Conservation (phyloP, 2,329 filamentous ascomycete genomes). For the Cordyceps farinosa region DNA sequence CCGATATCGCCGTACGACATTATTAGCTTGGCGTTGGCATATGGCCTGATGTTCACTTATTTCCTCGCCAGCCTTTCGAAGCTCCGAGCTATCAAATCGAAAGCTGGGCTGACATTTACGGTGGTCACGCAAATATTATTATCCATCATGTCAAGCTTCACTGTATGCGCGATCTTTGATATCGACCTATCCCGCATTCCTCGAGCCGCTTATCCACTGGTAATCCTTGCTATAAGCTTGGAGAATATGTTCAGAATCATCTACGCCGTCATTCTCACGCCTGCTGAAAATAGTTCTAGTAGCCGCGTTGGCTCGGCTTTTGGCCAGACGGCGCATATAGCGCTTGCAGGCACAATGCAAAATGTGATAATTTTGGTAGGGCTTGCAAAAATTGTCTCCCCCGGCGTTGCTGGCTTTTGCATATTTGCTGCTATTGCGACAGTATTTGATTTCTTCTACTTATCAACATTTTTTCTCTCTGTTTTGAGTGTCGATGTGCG, state of each 20-base stretch:
- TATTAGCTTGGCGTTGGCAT: conserved; percentile 60
- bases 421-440: conserved; percentile 72
- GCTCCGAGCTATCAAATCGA: conserved; percentile 71
- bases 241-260: conserved; percentile 78
- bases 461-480: conserved; percentile 75
- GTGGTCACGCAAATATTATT: conserved; percentile 67
- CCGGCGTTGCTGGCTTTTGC: conserved; percentile 72
- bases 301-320: conserved; percentile 70
- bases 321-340: conserved; percentile 67
- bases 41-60: conserved; percentile 60
- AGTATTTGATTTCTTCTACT: conserved; percentile 72
- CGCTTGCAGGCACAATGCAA: conserved; percentile 63
- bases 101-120: conserved; percentile 66
- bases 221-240: conserved; percentile 72
- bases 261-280: conserved; percentile 71
- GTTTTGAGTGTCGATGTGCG: conserved; percentile 77
- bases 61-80: conserved; percentile 65
- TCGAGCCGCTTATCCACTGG: conserved; percentile 68
- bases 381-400: conserved; percentile 64
- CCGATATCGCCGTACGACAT: conserved; percentile 68
- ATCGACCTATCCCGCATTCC: conserved; percentile 74
- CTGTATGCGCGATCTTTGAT: conserved; percentile 70
- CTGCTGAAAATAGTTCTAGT: conserved; percentile 64
- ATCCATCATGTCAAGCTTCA: conserved; percentile 75
- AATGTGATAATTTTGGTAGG: conserved; percentile 64